Conservation (phyloP, 2,329 filamentous ascomycete species). For the Atkinsonella hypoxylon region DNA sequence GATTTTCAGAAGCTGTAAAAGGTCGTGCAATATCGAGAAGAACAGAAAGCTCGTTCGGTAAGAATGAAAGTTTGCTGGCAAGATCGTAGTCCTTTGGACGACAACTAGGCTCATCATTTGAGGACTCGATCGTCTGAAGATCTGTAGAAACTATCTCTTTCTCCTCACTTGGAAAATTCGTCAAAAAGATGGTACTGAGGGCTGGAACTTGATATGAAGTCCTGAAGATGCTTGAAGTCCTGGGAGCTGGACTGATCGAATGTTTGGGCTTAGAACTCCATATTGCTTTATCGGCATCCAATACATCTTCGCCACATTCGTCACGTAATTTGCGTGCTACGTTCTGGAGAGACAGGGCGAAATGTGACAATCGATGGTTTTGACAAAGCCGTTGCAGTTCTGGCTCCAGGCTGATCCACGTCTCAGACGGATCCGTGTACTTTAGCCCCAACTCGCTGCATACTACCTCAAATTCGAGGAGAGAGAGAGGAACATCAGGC, state of each 20-base stretch:
- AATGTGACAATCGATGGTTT: not conserved
- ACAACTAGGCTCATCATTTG: not conserved
- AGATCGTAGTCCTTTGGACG: not conserved
- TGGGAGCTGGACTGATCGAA: not conserved
- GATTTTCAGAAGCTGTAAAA: not conserved
- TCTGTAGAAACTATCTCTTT: not conserved
- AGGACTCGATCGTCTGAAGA: not conserved
- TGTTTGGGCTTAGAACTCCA: not conserved
- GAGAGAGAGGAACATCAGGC: not conserved
- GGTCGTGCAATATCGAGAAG: not conserved
- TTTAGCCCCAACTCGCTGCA: not conserved
- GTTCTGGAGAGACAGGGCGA: not conserved
- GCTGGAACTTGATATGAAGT: not conserved
- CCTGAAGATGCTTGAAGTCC: not conserved
- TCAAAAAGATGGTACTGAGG: not conserved
- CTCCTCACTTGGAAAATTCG: not conserved
- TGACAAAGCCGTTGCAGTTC: not conserved
- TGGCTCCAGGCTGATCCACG: constrained; percentile 22
- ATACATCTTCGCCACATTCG: not conserved
- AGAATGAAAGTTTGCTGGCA: too few relatives aligned
- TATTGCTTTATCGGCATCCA: not conserved
- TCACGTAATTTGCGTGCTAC: not conserved
- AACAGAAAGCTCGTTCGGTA: not conserved
- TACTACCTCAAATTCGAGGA: not conserved
- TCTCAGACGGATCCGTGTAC: constrained; percentile 13